Evolutionary conservation across 1,284 basidiomycete species (phyloP).

Genomic region (Porogramme epimiltina): DNA sequence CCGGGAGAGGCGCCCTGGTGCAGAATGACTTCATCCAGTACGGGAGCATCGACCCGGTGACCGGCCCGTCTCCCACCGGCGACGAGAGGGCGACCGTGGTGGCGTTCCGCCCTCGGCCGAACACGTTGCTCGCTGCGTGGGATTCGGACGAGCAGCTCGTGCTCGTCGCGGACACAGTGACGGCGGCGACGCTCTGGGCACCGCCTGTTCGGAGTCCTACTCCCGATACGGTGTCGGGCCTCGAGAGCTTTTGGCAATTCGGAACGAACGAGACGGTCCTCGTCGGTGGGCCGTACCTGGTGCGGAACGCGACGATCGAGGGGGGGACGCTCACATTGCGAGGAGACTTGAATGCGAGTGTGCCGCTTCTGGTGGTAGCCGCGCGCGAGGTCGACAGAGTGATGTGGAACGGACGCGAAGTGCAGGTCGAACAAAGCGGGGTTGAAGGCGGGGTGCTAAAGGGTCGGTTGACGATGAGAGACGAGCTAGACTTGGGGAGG

Average conservation of each 20-base stretch:
- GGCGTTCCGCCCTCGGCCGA: no score
- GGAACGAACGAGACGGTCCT: slow-evolving; percentile 54
- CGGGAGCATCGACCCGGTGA: no score
- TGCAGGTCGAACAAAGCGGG: slow-evolving; percentile 43
- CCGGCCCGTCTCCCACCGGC: no score
- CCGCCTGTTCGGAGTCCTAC: slow-evolving; percentile 41
- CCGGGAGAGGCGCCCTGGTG: no score
- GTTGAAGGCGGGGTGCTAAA: slow-evolving; percentile 26
- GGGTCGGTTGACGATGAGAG: slow-evolving; percentile 10
- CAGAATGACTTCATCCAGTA: no score
- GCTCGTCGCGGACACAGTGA: slow-evolving; percentile 62
- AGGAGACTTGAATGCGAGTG: slow-evolving; percentile 49
- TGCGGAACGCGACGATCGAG: slow-evolving; percentile 52
- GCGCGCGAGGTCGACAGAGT: slow-evolving; percentile 51
- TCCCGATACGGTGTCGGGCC: slow-evolving; percentile 20
- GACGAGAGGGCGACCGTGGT: no score
- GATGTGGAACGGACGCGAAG: slow-evolving; percentile 68
- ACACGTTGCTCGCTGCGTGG: slow-evolving; percentile 61
- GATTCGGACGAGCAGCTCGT: slow-evolving; percentile 69
- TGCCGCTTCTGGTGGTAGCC: slow-evolving; percentile 50
- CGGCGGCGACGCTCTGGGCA: slow-evolving; percentile 60
- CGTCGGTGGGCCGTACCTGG: slow-evolving; percentile 57
- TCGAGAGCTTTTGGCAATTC: slow-evolving; percentile 50
- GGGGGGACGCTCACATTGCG: slow-evolving; percentile 40
- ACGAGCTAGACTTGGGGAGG: no score